These are phyloP conservation scores for Vitis hybrid DNA, from an alignment of 177 flowering plant genomes.

Conservation along the genomic window DNA sequence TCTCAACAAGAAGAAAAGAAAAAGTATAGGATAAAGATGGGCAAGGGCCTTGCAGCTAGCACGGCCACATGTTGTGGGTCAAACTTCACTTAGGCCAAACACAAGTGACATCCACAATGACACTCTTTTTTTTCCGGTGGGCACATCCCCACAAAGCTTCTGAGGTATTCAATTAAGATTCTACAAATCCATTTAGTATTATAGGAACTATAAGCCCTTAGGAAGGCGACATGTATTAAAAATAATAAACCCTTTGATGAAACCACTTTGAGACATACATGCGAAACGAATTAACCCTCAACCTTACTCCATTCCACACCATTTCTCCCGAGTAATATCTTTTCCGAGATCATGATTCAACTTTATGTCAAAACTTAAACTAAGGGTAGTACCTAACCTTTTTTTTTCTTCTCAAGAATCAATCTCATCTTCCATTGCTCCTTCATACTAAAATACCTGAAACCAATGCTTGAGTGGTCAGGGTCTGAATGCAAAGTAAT, in stretches of 20 bases:
- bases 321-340: slow-evolving; percentile 5
- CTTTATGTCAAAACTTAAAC: slow-evolving; percentile 1
- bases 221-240: background rate
- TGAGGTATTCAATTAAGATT: slow-evolving; percentile 6
- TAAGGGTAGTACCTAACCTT: slow-evolving; percentile 1
- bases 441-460: background rate
- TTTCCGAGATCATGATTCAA: slow-evolving; percentile 10
- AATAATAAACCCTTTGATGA: background rate
- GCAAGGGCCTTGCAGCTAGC: slow-evolving; percentile 2
- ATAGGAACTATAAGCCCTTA: background rate
- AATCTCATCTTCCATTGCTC: slow-evolving; percentile 17
- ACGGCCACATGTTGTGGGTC: slow-evolving; percentile 24
- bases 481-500: slow-evolving; percentile 7
- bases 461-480: background rate
- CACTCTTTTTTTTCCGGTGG: slow-evolving; percentile 5
- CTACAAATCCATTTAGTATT: background rate
- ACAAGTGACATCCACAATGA: slow-evolving; percentile 18
- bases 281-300: background rate
- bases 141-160: slow-evolving; percentile 6
- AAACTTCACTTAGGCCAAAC: slow-evolving; percentile 14
- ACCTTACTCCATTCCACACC: background rate
- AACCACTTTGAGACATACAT: background rate
- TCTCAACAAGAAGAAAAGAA: too few species aligned
- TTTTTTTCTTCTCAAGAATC: slow-evolving; percentile 15
- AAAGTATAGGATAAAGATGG: slow-evolving; percentile 3